phyloP scores from a whole-genome alignment of 2,329 filamentous ascomycete species.

The Alternaria triticimaculans region DNA sequence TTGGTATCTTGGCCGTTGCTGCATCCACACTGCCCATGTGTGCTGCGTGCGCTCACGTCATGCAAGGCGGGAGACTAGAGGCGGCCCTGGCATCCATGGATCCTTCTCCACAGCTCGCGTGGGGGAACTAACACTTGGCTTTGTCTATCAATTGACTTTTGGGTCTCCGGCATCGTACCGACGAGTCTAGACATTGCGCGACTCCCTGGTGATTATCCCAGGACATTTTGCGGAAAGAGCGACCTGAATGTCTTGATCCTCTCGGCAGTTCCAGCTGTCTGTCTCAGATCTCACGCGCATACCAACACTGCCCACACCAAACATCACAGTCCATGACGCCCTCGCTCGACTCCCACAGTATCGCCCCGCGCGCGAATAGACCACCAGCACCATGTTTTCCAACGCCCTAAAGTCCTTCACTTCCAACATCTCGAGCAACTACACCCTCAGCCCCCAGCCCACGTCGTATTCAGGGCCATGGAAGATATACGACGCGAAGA shows the following conservation, averaged over 20 bases:
- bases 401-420: constrained; percentile 88
- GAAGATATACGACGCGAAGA: constrained; percentile 98
- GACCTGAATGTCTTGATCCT: constrained; percentile 21
- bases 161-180: not conserved
- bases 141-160: constrained; percentile 9
- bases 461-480: constrained; percentile 88
- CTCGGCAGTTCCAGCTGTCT: constrained; percentile 27
- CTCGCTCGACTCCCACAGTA: constrained; percentile 20
- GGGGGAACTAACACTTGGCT: constrained; percentile 15
- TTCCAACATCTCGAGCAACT: constrained; percentile 92
- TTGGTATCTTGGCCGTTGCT: not conserved
- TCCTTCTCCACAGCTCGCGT: constrained; percentile 25
- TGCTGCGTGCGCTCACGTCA: constrained; percentile 20
- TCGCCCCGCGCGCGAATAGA: constrained; percentile 35
- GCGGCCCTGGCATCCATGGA: constrained; percentile 8
- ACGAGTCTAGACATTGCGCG: not conserved
- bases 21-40: constrained; percentile 3
- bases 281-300: constrained; percentile 25
- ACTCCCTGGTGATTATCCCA: not conserved
- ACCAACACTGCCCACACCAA: constrained; percentile 16
- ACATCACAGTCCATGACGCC: constrained; percentile 40
- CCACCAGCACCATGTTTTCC: constrained; percentile 78
- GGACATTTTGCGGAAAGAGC: not conserved
- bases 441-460: constrained; percentile 77
- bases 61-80: constrained; percentile 18